Evolutionary conservation across 169 alveolate genomes (phyloP), one percentile per base, ranked within the genome.

Genomic region (Plasmodium cynomolgi): DNA sequence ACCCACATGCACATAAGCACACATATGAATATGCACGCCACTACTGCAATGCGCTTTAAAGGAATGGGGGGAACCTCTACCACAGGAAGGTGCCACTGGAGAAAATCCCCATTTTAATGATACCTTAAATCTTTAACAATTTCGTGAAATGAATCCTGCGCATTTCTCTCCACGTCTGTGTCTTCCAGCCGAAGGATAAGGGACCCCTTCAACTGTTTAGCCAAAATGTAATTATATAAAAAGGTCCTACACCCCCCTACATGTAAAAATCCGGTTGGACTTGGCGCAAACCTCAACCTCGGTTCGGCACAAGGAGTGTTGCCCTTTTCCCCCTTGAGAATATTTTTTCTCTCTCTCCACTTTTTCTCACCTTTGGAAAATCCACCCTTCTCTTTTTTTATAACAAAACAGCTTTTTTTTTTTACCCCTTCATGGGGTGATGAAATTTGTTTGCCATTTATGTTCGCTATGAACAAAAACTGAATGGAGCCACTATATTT

Each of bases 191-290:
- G 84, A 29, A 97, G 72, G 50, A 97, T 95, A 1, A 97, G 50
- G 41, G 34, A 83, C 39, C 97, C 98, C 23, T 86, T 81, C 68
- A 83, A 74, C 44, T 93, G 92, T 47, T 86, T 84, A 34, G 97
- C 93, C 39, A 95, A 94, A 44, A 96, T 94, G 72, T 93, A 96
- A 91, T 96, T 97, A 94, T 96, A 97, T 62, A 97, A 92, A 84
- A 95, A 96, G n/a, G 97, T 96, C 73, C 98, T 93, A 54, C 97
- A 91, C 33, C 97, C 96, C 47, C 98, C 98, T 9, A 96, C 96
- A 91, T 97, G 98, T 50, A 97, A 84, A 41, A 72, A 91, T 9
- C 98, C 98, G 1, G 98, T 96, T 29, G 98, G 98, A 26, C 97
- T 91, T 75, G 97, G 97, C 47, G 97, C 97, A 83, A 95, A 95